Percentiles rank a stretch among this genome's conserved stretches.
Evolutionary conservation across 768 basidiomycete species (phyloP).

Genomic region (Stropharia rugosoannulata): DNA sequence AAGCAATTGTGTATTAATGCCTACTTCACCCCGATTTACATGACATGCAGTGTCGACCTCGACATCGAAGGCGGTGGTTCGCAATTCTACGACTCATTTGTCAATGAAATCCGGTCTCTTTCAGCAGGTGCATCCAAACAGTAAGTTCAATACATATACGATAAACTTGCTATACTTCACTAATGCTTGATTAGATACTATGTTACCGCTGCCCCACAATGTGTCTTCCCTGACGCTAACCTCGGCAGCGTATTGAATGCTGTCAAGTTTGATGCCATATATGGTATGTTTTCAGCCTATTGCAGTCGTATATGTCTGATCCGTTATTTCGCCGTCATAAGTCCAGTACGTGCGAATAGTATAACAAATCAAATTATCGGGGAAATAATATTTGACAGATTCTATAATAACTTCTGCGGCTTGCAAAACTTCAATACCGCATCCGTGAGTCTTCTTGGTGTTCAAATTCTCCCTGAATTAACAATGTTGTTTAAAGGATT

Average conservation of each 20-base stretch:
- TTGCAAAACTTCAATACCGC: slow-evolving; percentile 45
- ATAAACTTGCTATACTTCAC: background rate
- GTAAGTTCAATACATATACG: slow-evolving; percentile 26
- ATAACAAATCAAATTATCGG: background rate
- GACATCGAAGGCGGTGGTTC: slow-evolving; percentile 72
- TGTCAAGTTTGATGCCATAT: slow-evolving; percentile 69
- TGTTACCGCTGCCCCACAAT: slow-evolving; percentile 64
- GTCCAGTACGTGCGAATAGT: slow-evolving; percentile 30
- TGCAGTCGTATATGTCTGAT: background rate
- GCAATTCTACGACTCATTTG: slow-evolving; percentile 49
- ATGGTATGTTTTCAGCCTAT: slow-evolving; percentile 35
- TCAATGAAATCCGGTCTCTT: slow-evolving; percentile 54
- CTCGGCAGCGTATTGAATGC: slow-evolving; percentile 58
- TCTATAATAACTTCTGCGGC: slow-evolving; percentile 57
- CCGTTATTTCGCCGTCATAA: slow-evolving; percentile 10
- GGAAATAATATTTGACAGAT: slow-evolving; percentile 31
- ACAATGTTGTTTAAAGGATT: slow-evolving; percentile 34
- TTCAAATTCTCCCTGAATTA: background rate
- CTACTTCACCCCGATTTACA: background rate
- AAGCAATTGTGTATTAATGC: slow-evolving; percentile 4
- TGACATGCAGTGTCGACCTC: slow-evolving; percentile 53
- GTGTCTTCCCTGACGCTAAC: slow-evolving; percentile 67
- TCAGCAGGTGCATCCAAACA: slow-evolving; percentile 51
- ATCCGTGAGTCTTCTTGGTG: slow-evolving; percentile 40
- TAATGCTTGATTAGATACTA: slow-evolving; percentile 46